These are phyloP conservation scores for Ustanciosporium gigantosporum DNA, from an alignment of 1,284 basidiomycete genomes.

Conservation along the genomic window DNA sequence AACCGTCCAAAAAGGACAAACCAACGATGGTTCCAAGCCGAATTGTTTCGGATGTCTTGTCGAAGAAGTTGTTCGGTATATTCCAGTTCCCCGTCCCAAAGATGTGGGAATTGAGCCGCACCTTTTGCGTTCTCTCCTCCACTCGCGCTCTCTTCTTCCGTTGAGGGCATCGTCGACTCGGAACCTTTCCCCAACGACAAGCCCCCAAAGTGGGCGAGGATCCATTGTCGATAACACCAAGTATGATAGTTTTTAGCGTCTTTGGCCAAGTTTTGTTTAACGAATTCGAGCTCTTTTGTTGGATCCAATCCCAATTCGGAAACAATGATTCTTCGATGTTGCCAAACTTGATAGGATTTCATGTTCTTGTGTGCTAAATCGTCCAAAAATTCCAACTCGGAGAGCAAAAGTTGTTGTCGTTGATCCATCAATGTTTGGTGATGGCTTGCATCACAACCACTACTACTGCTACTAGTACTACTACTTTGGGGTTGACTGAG, in stretches of 20 bases:
- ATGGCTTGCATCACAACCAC: slow-evolving; percentile 1
- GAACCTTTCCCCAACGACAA: slow-evolving; percentile 2
- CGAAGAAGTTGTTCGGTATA: slow-evolving; percentile 77
- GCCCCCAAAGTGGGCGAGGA: slow-evolving; percentile 52
- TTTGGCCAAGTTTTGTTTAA: slow-evolving; percentile 19
- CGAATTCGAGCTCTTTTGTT: slow-evolving; percentile 43
- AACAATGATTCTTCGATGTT: slow-evolving; percentile 49
- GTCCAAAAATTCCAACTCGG: slow-evolving; percentile 49
- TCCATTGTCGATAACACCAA: slow-evolving; percentile 58
- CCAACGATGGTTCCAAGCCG: slow-evolving; percentile 97
- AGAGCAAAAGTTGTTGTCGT: slow-evolving; percentile 4
- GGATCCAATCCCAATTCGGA: slow-evolving; percentile 41
- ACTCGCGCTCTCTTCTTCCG: neutral
- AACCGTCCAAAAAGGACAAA: slow-evolving; percentile 73
- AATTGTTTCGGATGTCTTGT: slow-evolving; percentile 88
- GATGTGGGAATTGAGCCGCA: slow-evolving; percentile 45
- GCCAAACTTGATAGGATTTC: slow-evolving; percentile 60
- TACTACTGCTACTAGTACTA: no score
- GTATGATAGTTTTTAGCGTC: slow-evolving; percentile 60
- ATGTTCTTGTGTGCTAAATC: slow-evolving; percentile 47
- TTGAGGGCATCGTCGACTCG: neutral
- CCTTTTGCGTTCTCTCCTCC: no score
- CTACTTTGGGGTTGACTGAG: no score
- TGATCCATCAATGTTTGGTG: no score
- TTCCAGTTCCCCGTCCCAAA: slow-evolving; percentile 78